These are phyloP conservation scores for Boletus barrowsii DNA, from an alignment of 768 basidiomycete species.

Conservation along the genomic window DNA sequence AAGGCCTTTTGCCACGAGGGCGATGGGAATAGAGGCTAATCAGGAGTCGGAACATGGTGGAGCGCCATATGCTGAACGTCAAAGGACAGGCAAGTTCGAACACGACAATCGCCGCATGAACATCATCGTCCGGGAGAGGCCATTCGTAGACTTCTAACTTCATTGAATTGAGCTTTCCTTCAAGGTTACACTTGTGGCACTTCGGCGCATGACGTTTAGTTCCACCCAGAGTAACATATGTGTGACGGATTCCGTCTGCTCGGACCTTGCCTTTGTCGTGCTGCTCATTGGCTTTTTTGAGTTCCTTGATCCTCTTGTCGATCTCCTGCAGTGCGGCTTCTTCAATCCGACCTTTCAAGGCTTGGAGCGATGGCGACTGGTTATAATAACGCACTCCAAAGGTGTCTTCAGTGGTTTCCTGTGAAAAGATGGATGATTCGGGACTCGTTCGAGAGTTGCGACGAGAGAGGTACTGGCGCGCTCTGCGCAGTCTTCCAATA, in stretches of 20 bases:
- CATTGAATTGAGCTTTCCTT: constrained; percentile 15
- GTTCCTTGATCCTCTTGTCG: constrained; percentile 25
- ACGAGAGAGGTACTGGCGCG: constrained; percentile 27
- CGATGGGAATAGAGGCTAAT: constrained; percentile 29
- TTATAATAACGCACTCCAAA: constrained; percentile 37
- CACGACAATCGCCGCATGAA: constrained; percentile 27
- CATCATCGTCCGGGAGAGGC: constrained; percentile 37
- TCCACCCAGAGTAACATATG: neutral
- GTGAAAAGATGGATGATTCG: constrained; percentile 34
- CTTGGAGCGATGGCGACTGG: constrained; percentile 14
- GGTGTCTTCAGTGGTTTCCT: constrained; percentile 7
- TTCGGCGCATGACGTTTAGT: neutral
- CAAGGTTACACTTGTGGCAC: constrained; percentile 25
- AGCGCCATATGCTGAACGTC: constrained; percentile 39
- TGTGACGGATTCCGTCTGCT: neutral
- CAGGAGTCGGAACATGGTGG: constrained; percentile 26
- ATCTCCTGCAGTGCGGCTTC: constrained; percentile 18
- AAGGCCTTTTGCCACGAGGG: neutral
- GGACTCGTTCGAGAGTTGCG: constrained; percentile 18
- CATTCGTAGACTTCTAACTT: constrained; percentile 40
- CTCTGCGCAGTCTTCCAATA: constrained; percentile 28
- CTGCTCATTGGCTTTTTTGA: constrained; percentile 14
- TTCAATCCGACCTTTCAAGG: constrained; percentile 30
- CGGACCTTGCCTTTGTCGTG: neutral
- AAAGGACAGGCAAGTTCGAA: constrained; percentile 42